A percentile compares a stretch with the other conserved stretches of the same genome.
These are phyloP conservation scores for Przewalskia tangutica DNA, from an alignment of 257 asterid species.

Conservation along the genomic window DNA sequence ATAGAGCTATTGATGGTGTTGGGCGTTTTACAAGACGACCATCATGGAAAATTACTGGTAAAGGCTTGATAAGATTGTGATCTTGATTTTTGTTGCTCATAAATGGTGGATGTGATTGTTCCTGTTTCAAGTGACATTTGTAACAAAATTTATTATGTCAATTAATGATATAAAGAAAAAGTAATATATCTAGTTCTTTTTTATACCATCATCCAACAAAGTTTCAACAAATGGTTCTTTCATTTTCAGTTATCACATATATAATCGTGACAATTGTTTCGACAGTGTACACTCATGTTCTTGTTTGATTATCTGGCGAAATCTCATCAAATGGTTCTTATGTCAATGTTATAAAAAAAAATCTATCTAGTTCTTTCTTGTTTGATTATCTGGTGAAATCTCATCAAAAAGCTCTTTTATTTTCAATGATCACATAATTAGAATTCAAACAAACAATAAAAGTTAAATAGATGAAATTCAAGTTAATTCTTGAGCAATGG, in stretches of 20 bases:
- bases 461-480: not conserved
- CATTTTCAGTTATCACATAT: too few relatives aligned
- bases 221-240: too few relatives aligned
- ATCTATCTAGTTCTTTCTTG: not conserved
- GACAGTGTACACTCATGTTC: too few relatives aligned
- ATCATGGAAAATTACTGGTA: constrained; percentile 83
- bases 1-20: constrained; percentile 50
- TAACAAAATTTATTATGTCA: not conserved
- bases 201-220: too few relatives aligned
- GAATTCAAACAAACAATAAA: not conserved
- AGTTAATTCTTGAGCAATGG: too few relatives aligned
- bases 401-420: not conserved
- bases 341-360: not conserved
- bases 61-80: constrained; percentile 30
- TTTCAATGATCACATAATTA: not conserved
- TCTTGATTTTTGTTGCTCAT: constrained; percentile 8
- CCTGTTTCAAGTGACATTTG: constrained; percentile 25
- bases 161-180: not conserved
- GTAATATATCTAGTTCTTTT: not conserved
- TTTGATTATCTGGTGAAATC: not conserved
- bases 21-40: constrained; percentile 81
- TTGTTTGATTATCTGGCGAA: not conserved
- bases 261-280: too few relatives aligned
- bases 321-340: not conserved
- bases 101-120: constrained; percentile 27